Evolutionary conservation across 2,329 filamentous ascomycete species (phyloP).

Genomic region (Clarireedia hainanense): DNA sequence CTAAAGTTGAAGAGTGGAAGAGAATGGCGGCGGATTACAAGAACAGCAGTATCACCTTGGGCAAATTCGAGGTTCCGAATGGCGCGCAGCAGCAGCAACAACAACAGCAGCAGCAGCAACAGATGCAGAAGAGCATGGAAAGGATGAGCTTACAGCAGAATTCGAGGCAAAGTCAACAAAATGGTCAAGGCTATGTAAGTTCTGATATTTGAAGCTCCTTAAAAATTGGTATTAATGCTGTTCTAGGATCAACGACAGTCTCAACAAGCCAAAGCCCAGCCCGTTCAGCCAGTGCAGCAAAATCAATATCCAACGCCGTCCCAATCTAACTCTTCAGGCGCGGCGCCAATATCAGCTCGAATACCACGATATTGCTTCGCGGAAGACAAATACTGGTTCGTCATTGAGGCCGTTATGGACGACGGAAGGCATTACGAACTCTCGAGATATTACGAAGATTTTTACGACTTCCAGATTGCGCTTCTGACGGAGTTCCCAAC

Average conservation of each 20-base stretch:
- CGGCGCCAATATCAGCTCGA: constrained; percentile 71
- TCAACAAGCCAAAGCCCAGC: constrained; percentile 21
- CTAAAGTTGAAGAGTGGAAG: constrained; percentile 97
- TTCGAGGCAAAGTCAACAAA: constrained; percentile 40
- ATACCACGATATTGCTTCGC: constrained; percentile 93
- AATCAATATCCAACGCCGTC: constrained; percentile 29
- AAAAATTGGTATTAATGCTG: constrained; percentile 1
- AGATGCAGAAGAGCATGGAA: constrained; percentile 65
- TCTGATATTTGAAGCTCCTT: background rate
- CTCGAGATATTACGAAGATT: constrained; percentile 93
- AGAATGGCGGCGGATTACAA: constrained; percentile 99
- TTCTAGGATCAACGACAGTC: constrained; percentile 21
- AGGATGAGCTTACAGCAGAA: constrained; percentile 67
- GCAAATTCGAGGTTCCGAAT: constrained; percentile 67
- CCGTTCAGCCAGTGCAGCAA: constrained; percentile 22
- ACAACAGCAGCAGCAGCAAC: constrained; percentile 37
- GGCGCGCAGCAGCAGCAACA: constrained; percentile 42
- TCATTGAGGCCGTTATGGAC: constrained; percentile 84
- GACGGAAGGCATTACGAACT: constrained; percentile 90
- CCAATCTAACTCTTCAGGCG: constrained; percentile 47
- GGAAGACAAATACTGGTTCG: constrained; percentile 98
- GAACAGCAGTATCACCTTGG: constrained; percentile 94
- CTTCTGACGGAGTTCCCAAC: constrained; percentile 86
- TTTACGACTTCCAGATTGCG: constrained; percentile 97
- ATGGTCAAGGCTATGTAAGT: constrained; percentile 41